Evolutionary conservation across 768 basidiomycete genomes (phyloP).

Genomic region (Agrocybe chaxingu): DNA sequence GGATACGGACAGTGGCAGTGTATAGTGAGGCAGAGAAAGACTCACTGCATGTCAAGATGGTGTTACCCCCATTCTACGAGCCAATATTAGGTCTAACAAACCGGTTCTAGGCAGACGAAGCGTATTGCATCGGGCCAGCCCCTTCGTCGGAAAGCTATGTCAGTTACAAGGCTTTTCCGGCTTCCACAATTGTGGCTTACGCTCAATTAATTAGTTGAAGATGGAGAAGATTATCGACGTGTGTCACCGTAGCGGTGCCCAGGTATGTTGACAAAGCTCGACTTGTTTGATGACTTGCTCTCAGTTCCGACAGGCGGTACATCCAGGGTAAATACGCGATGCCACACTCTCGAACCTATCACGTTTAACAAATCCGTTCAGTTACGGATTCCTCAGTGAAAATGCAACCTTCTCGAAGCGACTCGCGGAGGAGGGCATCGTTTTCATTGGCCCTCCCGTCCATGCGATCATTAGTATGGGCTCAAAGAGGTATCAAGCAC

Average conservation of each 20-base stretch:
- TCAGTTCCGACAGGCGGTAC: conserved; percentile 64
- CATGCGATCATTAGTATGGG: conserved; percentile 93
- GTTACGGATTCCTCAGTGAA: conserved; percentile 91
- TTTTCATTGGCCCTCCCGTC: conserved; percentile 89
- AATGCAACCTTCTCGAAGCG: conserved; percentile 78
- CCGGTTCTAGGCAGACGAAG: conserved; percentile 67
- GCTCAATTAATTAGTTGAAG: conserved; percentile 49
- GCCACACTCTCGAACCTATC: neutral
- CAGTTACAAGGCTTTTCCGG: conserved; percentile 25
- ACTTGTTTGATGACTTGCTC: neutral
- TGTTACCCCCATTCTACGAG: conserved; percentile 26
- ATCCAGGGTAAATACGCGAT: conserved; percentile 66
- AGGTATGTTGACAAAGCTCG: conserved; percentile 44
- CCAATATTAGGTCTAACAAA: neutral
- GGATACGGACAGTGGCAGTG: conserved; percentile 89
- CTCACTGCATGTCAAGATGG: conserved; percentile 80
- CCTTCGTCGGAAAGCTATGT: conserved; percentile 89
- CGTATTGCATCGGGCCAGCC: conserved; percentile 92
- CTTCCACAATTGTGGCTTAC: conserved; percentile 2
- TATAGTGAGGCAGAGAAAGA: conserved; percentile 85
- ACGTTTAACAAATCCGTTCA: conserved; percentile 20
- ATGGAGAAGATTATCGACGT: conserved; percentile 88
- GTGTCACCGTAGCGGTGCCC: conserved; percentile 78
- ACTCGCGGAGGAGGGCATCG: conserved; percentile 74
- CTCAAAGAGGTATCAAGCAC: conserved; percentile 67